phyloP scores from a whole-genome alignment of 345 rosid genomes.

The Psidium friedrichsthalianum region DNA sequence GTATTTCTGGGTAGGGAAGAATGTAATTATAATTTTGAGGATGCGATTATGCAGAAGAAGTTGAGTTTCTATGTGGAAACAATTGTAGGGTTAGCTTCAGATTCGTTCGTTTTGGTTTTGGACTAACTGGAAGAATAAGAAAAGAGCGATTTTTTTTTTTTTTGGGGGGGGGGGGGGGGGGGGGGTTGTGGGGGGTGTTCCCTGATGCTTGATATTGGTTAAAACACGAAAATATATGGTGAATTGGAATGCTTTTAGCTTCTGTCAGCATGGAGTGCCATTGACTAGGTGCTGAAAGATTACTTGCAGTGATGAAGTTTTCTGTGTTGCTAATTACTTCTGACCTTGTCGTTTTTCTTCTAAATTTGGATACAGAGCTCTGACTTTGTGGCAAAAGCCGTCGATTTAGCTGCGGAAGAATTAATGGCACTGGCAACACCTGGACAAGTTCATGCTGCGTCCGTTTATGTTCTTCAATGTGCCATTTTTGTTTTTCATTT shows the following conservation, averaged over 20 bases:
- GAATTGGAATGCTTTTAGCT: neutral
- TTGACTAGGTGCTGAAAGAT: neutral
- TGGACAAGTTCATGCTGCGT: conserved; percentile 28
- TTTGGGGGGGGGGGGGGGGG: too few species aligned
- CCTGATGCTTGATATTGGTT: neutral
- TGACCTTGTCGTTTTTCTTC: neutral
- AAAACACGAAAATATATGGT: neutral
- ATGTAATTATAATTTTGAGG: neutral
- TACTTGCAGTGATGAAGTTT: neutral
- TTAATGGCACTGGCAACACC: conserved; percentile 55
- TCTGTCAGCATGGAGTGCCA: neutral
- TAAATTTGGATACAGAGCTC: conserved; percentile 25
- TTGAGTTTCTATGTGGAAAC: neutral
- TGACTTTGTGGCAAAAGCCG: conserved; percentile 48
- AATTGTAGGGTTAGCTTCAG: neutral
- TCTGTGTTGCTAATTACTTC: neutral
- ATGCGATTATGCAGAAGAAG: neutral
- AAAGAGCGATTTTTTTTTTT: too few species aligned
- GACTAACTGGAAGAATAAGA: neutral
- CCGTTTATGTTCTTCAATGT: neutral
- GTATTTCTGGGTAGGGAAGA: neutral
- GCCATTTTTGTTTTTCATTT: neutral
- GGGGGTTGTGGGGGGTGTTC: too few species aligned
- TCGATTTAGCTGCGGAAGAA: conserved; percentile 60
- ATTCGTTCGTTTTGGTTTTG: neutral